phyloP scores from a whole-genome alignment of 352 stramenopile genomes.

The Thalassiosira pacifica region DNA sequence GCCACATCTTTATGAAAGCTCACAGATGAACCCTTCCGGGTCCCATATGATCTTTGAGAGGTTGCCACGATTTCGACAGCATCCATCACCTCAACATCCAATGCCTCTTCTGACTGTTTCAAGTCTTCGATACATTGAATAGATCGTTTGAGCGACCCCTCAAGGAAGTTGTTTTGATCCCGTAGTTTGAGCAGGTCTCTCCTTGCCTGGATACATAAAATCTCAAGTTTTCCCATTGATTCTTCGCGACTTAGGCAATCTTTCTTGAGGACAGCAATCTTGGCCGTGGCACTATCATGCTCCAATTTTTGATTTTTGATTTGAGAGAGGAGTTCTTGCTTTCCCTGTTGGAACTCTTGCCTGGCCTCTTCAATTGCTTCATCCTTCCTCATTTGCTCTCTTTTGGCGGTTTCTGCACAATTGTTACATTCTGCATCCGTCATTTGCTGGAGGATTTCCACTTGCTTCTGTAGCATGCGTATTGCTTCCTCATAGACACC shows the following conservation, averaged over 20 bases:
- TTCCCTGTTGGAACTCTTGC: too few relatives aligned
- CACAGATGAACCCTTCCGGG: background rate
- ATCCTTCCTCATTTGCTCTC: too few relatives aligned
- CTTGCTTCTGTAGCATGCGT: constrained; percentile 49
- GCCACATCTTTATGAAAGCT: background rate
- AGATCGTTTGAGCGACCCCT: constrained; percentile 22
- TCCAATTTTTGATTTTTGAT: constrained; percentile 2
- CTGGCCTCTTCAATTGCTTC: too few relatives aligned
- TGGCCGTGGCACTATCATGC: constrained; percentile 2
- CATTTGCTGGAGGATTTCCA: constrained; percentile 29
- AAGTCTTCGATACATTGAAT: constrained; percentile 33
- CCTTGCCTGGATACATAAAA: constrained; percentile 26
- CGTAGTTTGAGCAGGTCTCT: constrained; percentile 19
- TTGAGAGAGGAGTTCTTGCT: background rate
- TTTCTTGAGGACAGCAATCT: constrained; percentile 21
- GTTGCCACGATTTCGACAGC: constrained; percentile 22
- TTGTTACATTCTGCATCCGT: constrained; percentile 7
- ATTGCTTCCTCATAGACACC: constrained; percentile 60
- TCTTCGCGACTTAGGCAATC: constrained; percentile 1
- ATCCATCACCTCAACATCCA: background rate
- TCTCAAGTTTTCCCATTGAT: constrained; percentile 17
- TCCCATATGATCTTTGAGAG: background rate
- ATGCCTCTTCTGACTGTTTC: constrained; percentile 12
- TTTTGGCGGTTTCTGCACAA: background rate
- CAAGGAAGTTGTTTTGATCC: constrained; percentile 29